These are phyloP conservation scores for Talaromyces ruber DNA, from an alignment of 495 filamentous ascomycete species.

Conservation along the genomic window DNA sequence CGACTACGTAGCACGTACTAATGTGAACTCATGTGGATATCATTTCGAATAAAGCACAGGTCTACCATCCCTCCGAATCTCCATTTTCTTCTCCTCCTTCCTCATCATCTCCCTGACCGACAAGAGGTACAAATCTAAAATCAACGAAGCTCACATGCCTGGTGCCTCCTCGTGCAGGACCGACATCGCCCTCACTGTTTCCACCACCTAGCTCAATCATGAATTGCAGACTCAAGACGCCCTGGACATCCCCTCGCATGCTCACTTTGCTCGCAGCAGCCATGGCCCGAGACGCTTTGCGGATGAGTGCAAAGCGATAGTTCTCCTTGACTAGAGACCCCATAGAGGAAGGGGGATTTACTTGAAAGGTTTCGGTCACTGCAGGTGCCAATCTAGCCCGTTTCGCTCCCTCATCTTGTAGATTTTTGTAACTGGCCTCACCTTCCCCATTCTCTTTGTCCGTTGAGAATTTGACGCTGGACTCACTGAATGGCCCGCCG, in stretches of 20 bases:
- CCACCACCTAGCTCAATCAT: constrained; percentile 71
- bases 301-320: constrained; percentile 81
- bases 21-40: neutral
- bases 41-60: neutral
- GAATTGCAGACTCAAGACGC: constrained; percentile 90
- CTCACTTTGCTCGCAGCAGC: constrained; percentile 85
- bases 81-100: constrained; percentile 13
- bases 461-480: constrained; percentile 74
- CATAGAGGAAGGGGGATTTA: constrained; percentile 34
- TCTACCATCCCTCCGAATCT: neutral
- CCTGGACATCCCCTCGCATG: constrained; percentile 75
- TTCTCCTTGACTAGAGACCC: constrained; percentile 29
- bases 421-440: constrained; percentile 16
- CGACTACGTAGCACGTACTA: too few species aligned
- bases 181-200: constrained; percentile 15
- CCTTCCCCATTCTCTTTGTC: constrained; percentile 33
- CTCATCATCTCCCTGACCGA: constrained; percentile 52
- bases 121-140: constrained; percentile 66
- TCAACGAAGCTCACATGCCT: constrained; percentile 60
- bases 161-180: constrained; percentile 8
- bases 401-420: constrained; percentile 34
- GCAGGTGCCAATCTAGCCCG: constrained; percentile 38
- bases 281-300: constrained; percentile 80
- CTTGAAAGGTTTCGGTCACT: constrained; percentile 41
- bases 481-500: constrained; percentile 67